Evolutionary conservation across 441 rosid genomes (phyloP).

Genomic region (Theobroma grandiflorum): DNA sequence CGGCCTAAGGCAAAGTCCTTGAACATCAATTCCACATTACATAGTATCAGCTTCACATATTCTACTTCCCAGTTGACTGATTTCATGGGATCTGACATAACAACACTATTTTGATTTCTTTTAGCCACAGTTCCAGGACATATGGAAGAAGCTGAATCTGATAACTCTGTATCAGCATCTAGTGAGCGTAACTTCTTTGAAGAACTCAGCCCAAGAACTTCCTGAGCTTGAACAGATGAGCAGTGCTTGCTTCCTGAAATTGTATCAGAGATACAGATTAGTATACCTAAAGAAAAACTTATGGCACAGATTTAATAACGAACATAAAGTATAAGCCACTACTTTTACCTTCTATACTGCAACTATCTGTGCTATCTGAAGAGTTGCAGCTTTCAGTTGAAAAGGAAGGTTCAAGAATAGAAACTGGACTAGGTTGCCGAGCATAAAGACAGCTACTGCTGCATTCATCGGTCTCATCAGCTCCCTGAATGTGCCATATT

Average conservation of each 20-base stretch:
- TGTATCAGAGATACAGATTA: constrained; percentile 25
- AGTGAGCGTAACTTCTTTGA: constrained; percentile 42
- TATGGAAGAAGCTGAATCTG: constrained; percentile 78
- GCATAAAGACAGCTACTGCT: constrained; percentile 45
- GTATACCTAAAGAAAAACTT: constrained; percentile 2
- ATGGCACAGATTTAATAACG: background rate
- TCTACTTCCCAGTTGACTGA: constrained; percentile 64
- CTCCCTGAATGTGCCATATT: constrained; percentile 45
- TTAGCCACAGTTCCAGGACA: constrained; percentile 43
- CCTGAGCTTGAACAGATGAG: constrained; percentile 58
- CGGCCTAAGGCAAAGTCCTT: constrained; percentile 65
- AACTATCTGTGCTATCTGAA: constrained; percentile 62
- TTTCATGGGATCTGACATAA: constrained; percentile 27
- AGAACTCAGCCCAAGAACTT: constrained; percentile 47
- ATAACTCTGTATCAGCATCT: constrained; percentile 63
- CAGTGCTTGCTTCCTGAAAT: constrained; percentile 62
- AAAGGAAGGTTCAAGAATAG: constrained; percentile 66
- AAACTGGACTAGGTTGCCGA: constrained; percentile 75
- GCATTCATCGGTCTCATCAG: constrained; percentile 56
- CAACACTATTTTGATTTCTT: constrained; percentile 29
- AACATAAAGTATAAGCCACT: constrained; percentile 3
- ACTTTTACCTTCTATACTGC: constrained; percentile 54
- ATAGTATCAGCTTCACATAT: constrained; percentile 69
- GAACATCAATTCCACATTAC: constrained; percentile 65
- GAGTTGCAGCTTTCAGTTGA: constrained; percentile 75